phyloP scores from a whole-genome alignment of 83 land plant genomes.

The Thuja plicata region DNA sequence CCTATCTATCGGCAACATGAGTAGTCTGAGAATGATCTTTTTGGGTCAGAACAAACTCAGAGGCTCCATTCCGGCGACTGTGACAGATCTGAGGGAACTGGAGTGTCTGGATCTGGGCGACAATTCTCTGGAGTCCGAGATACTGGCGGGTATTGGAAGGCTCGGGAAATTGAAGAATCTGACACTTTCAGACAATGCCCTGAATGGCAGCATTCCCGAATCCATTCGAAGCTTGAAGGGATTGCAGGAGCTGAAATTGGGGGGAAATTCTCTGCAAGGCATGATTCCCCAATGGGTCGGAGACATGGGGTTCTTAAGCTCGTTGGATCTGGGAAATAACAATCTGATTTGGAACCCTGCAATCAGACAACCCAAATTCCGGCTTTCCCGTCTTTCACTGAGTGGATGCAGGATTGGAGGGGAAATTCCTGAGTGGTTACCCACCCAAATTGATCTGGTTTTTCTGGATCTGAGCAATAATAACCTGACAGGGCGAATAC shows the following conservation, averaged over 20 bases:
- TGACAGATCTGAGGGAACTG: not conserved
- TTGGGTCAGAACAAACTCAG: not conserved
- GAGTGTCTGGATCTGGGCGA: not conserved
- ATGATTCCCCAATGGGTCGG: slow-evolving; percentile 14
- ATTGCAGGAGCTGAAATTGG: not conserved
- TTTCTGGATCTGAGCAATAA: slow-evolving; percentile 26
- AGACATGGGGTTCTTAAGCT: not conserved
- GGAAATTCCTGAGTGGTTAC: slow-evolving; percentile 26
- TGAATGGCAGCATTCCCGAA: slow-evolving; percentile 1
- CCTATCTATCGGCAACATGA: not conserved
- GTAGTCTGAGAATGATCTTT: not conserved
- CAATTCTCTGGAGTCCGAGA: not conserved
- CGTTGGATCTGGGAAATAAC: slow-evolving; percentile 6
- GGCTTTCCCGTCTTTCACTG: not conserved
- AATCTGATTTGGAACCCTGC: slow-evolving; percentile 5
- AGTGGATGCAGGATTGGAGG: slow-evolving; percentile 3
- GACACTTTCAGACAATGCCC: not conserved
- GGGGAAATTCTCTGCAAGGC: slow-evolving; percentile 14
- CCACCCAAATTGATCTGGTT: slow-evolving; percentile 14
- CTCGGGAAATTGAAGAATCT: not conserved
- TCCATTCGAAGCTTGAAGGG: not conserved
- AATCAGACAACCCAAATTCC: not conserved
- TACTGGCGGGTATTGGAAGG: not conserved
- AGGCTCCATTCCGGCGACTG: not conserved
- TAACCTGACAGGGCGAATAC: slow-evolving; percentile 9